Base-by-base conservation (phyloP, 2,329 filamentous ascomycete species). In the Teratosphaeria zuluensis region DNA sequence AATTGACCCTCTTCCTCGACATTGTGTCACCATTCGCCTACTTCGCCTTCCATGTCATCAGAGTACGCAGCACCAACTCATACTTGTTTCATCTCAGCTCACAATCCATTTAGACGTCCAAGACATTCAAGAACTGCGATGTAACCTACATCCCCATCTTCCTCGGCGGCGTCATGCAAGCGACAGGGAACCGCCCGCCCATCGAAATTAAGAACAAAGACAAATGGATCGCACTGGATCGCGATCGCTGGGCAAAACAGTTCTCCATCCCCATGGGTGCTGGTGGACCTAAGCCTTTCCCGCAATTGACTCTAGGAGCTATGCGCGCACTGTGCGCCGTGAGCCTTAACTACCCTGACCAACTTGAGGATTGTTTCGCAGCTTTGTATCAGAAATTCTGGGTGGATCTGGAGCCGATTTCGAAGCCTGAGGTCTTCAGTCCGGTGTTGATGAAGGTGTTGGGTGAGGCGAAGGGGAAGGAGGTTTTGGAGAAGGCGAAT, bases 21-120 rank as follows among this genome's bases (percentile, higher is more conserved):
- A 75, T 83, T 11, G 76, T 86, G 28, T 81, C 78, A 60, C 83
- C 83, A 0, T 85, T 86, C 69, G 80, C 76, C 0, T 85, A 85
- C 64, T 74, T 84, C 58, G 83, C 80, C 2, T 85, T 83, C 67
- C 78, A 81, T 64, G 70, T 83, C 35, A 68, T 48, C 42, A n/a
- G 42, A 48, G 42, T 48, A 48, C 16, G 42, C 32, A 21, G 4
- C 19, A 14, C 4, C 53, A 33, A 31, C 12, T 5, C 54, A 48
- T 31, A 4, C n/a, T 30, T 9, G 31, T 7, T 12, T 16, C 35
- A 56, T 5, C 31, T 5, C 30, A 24, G 21, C 56, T 53, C 46
- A 51, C 54, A 24, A 28, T 8, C 19, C 28, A 11, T 11, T 24
- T 62, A 85, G 82, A 77, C 82, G 62, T 82, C 80, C 19, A 75